Base-by-base conservation (phyloP, 495 filamentous ascomycete species). In the Penicillium bialowiezense region DNA sequence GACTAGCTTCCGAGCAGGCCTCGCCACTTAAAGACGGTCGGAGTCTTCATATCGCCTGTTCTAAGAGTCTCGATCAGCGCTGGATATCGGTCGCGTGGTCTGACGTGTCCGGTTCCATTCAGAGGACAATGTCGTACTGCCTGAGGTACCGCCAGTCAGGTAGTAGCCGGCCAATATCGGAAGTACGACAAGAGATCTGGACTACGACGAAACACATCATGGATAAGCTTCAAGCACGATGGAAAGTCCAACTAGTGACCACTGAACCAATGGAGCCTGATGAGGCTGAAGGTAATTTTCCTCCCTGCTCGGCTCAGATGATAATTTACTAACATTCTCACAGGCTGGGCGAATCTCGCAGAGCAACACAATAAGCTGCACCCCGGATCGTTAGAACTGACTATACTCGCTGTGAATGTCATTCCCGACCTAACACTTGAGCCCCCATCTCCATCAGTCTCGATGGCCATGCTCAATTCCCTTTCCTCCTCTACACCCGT, bases 61-160 rank as follows among this genome's bases (percentile, higher is more conserved):
- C 87, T 0, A 82, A 84, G 51, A 92, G 88, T 60, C 70, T 84
- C 23, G 89, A 93, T 60, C 84, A 88, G 38, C 80, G 87, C 14
- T 99, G 95, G 95, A 65, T 97, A 37, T 86, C 86, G 1, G 90
- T 84, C 4, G 87, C 88, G n/a, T 99, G 95, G 95, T 89, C 87
- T 1, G 91, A 97, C 65, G 90, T 82, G 56, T 79, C 74, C 19
- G 95, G 93, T 0, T 80, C 73, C 33, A 78, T 88, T 48, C 89
- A 95, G 62, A 84, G 80, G 53, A 87, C 76, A 4, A 84, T 88
- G 23, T 88, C 89, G 2, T 95, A 95, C 65, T 87, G 87, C 56
- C 72, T 95, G 3, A 83, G 83, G 17, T 80, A 82, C 55, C 81
- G 85, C 52, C 78, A 80, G 21, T 77, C 76, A 39, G 69, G 71